Base-by-base conservation (phyloP, 495 filamentous ascomycete genomes). In the Glonium stellatum region DNA sequence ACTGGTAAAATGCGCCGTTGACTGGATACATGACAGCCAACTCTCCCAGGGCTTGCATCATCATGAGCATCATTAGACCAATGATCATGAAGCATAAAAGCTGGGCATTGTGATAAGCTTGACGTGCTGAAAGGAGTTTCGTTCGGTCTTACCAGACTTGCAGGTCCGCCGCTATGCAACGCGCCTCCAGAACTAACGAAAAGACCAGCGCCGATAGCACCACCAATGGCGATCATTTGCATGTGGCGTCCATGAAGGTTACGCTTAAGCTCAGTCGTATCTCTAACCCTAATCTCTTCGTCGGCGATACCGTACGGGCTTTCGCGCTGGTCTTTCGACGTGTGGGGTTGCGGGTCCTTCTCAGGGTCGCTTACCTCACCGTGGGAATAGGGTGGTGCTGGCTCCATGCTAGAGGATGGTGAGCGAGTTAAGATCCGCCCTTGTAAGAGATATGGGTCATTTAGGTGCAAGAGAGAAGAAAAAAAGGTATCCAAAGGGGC, bases 11-110 rank as follows among this genome's bases (percentile, higher is more conserved):
- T 54, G 76, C 80, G 61, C 81, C 87, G 44, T 84, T 85, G 46
- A 83, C 79, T 6, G 87, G 87, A 63, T 85, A 89, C 62, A 87
- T 76, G 54, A 86, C 81, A 13, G 86, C 85, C 58, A 89, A 62
- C 68, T 89, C 86, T 64, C 84, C 86, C 23, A 89, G 71, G 10
- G 84, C 84, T 67, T 87, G 84, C 65, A 89, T 64, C 57, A 63
- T 65, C 47, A 66, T 69, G 46, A 79, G 67, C 56, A 84, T 74
- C 75, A 83, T 79, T 31, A 68, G 48, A 55, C 81, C 81, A 19
- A 81, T 76, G 62, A 82, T 79, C 22, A 77, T 64, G 65, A 78
- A 84, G 51, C 73, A 76, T 41, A 78, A 64, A 11, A 79, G 66
- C 74, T 74, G 62, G 19, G 48, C 15, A 5, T 31, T 21, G 25